Conservation (phyloP, 2,329 filamentous ascomycete species). For the Pseudogymnoascus sp. region DNA sequence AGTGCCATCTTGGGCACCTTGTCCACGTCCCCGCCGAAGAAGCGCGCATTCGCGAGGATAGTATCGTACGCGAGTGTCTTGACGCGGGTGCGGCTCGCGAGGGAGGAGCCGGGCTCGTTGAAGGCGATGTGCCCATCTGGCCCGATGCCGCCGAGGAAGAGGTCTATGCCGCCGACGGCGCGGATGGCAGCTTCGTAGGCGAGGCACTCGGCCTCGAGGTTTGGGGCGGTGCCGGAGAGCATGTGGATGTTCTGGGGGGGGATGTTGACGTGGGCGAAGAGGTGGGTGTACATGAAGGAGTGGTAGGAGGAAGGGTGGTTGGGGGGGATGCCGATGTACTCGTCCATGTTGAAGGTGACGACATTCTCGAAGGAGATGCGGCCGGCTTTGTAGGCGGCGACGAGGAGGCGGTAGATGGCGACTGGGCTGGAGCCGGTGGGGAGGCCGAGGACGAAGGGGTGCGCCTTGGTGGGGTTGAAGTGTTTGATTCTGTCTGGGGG, state of each 20-base stretch:
- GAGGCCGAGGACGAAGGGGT: constrained; percentile 74
- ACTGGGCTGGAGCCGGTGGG: constrained; percentile 78
- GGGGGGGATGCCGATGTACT: constrained; percentile 76
- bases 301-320: constrained; percentile 83
- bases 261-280: constrained; percentile 80
- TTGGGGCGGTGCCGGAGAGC: constrained; percentile 69
- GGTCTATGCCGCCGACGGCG: constrained; percentile 53
- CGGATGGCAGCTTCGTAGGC: constrained; percentile 74
- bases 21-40: constrained; percentile 67
- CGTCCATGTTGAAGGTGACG: constrained; percentile 77
- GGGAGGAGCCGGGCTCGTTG: constrained; percentile 77
- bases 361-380: constrained; percentile 79
- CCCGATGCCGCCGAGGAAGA: constrained; percentile 71
- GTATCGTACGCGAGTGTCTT: constrained; percentile 86
- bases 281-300: constrained; percentile 88
- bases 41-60: constrained; percentile 75
- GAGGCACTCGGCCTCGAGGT: constrained; percentile 68
- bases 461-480: constrained; percentile 62
- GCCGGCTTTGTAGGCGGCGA: constrained; percentile 61
- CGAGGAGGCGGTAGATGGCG: constrained; percentile 68
- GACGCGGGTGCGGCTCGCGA: constrained; percentile 70
- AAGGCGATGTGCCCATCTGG: constrained; percentile 85
- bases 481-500: constrained; percentile 64
- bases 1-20: constrained; percentile 74
- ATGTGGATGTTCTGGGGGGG: constrained; percentile 77